Conservation (phyloP, 345 rosid genomes). For the Hevea brasiliensis region DNA sequence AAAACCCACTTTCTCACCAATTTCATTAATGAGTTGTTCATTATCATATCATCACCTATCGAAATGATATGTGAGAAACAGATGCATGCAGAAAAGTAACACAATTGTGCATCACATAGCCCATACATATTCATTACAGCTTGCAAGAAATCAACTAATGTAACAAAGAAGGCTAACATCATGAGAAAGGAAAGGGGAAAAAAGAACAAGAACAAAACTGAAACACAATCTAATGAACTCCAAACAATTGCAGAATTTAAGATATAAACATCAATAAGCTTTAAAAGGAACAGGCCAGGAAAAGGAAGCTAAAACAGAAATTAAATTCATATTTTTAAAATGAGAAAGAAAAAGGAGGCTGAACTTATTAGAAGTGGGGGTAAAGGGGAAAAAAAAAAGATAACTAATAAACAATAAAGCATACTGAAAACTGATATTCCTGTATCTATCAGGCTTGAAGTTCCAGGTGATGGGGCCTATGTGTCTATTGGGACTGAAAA, state of each 20-base stretch:
- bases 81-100: not conserved
- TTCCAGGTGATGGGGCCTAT: not conserved
- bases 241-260: not conserved
- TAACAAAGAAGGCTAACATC: not conserved
- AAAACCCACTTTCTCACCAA: not conserved
- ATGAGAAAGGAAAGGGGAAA: not conserved
- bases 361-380: not conserved
- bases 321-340: too few relatives aligned
- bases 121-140: not conserved
- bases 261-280: not conserved
- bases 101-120: not conserved
- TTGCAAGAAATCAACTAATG: not conserved
- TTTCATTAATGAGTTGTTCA: too few relatives aligned
- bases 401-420: too few relatives aligned
- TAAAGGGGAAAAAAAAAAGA: not conserved
- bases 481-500: too few relatives aligned
- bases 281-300: not conserved
- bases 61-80: not conserved
- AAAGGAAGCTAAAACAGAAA: not conserved
- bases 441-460: not conserved
- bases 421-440: not conserved
- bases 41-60: not conserved
- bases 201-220: not conserved
- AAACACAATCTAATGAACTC: too few relatives aligned
- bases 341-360: not conserved